A percentile compares a stretch with the other conserved stretches of the same genome.
phyloP scores from a whole-genome alignment of 2,329 filamentous ascomycete species.

The Penicillium fuscoglaucum region DNA sequence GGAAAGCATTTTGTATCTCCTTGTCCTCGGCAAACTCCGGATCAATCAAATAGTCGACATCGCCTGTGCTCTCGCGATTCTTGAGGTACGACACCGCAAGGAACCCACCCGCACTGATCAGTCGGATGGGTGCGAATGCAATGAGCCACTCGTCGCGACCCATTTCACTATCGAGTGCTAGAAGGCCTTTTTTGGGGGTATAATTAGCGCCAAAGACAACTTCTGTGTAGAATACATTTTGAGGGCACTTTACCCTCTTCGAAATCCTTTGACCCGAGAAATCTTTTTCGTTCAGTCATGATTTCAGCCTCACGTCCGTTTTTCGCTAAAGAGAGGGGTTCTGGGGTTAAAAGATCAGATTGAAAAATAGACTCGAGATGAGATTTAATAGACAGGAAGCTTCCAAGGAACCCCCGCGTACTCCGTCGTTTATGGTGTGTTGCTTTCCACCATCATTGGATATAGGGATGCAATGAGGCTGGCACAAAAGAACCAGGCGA shows the following conservation, averaged over 20 bases:
- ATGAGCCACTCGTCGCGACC: conserved; percentile 31
- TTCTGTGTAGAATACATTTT: too few relatives aligned
- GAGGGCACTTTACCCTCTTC: not conserved
- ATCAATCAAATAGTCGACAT: conserved; percentile 37
- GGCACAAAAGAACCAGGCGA: not conserved
- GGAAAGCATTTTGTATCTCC: conserved; percentile 32
- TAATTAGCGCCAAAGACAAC: too few relatives aligned
- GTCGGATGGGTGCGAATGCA: conserved; percentile 36
- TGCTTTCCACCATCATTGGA: not conserved
- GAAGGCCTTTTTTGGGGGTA: conserved; percentile 27
- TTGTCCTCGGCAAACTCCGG: conserved; percentile 35
- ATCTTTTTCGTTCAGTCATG: not conserved
- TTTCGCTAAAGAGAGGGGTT: too few relatives aligned
- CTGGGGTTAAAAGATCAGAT: not conserved
- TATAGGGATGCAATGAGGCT: not conserved
- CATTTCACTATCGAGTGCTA: conserved; percentile 33
- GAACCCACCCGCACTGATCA: conserved; percentile 35
- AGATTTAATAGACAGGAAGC: not conserved
- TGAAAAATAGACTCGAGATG: not conserved
- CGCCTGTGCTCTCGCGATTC: conserved; percentile 34
- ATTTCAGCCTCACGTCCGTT: too few relatives aligned
- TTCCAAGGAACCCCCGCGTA: not conserved
- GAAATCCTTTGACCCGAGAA: not conserved
- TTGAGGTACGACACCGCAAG: conserved; percentile 33
- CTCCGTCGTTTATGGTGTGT: not conserved